Conservation (phyloP, 2,329 filamentous ascomycete genomes). For the Fusarium armeniacum region DNA sequence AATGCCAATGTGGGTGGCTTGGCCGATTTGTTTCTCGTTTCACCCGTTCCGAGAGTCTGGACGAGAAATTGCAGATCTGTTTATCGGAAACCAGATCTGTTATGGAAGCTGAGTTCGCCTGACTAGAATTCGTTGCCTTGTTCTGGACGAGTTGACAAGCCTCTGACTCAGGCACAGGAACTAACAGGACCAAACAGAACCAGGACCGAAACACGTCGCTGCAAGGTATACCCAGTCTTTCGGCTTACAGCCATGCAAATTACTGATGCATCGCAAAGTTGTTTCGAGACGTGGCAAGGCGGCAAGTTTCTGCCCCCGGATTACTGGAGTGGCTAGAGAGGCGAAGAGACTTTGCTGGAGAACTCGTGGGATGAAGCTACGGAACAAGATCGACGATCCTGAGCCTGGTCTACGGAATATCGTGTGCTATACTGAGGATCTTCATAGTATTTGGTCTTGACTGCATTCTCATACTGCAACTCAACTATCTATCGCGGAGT, state of each 20-base stretch:
- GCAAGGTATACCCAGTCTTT: constrained; percentile 6
- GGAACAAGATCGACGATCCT: constrained; percentile 17
- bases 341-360: not conserved
- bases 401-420: not conserved
- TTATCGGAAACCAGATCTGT: constrained; percentile 6
- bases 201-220: not conserved
- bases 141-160: not conserved
- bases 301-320: not conserved
- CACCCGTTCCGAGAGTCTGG: constrained; percentile 4
- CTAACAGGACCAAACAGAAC: not conserved
- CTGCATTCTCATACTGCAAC: constrained; percentile 2
- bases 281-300: constrained; percentile 5
- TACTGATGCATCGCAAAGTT: not conserved
- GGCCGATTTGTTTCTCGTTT: not conserved
- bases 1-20: not conserved
- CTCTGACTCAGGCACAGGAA: not conserved
- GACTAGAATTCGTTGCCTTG: not conserved
- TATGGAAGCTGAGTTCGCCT: constrained; percentile 6
- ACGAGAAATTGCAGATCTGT: constrained; percentile 6
- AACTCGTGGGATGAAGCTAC: constrained; percentile 19
- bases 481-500: constrained; percentile 1
- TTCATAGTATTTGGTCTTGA: constrained; percentile 9
- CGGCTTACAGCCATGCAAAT: not conserved
- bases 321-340: not conserved
- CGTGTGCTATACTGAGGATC: constrained; percentile 3